Evolutionary conservation across 148 eudicot species (phyloP), one percentile per base, ranked within the genome.

Genomic region (Rhododendron williamsianum): DNA sequence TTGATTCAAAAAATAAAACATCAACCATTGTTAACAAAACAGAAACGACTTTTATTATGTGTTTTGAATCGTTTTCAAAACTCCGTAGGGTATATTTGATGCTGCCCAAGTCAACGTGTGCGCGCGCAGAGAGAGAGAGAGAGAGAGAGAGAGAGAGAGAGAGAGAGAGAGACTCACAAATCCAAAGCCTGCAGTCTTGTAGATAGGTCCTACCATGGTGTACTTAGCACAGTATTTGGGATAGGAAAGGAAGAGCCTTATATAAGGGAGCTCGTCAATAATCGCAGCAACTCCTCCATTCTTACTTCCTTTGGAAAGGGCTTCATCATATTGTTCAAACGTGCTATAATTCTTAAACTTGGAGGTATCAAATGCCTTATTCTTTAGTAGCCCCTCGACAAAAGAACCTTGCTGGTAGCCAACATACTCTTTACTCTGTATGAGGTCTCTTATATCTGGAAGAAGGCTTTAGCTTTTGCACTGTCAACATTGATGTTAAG

Each of bases 401-500:
- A 91, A 91, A 1, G 94, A 92, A 67, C 86, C 91, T 12, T 80
- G 11, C 76, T 87, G 94, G 83, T 72, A 87, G 0, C 91, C 97
- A 27, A 90, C 90, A 41, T 83, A 87, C 19, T 90, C 90, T 35
- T 90, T 86, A 13, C 30, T 81, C 65, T 76, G 89, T 46, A 85
- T 58, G 16, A 93, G 89, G 86, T 91, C 93, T 1, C 74, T 69
- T 9, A 93, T 52, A 12, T 90, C 91, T n/a, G 90, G 23, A 92
- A 1, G 89, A 82, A 3, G 97, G 92, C 69, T 89, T 87, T 10
- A 94, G 92, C 69, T 91, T 87, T 69, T 89, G 90, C 10, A 91
- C 90, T 21, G 97, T 94, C 36, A 94, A 79, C 83, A 93, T 89
- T 9, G 95, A 90, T 12, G 97, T 84, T 86, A 94, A 89, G 85